Evolutionary conservation across 495 filamentous ascomycete genomes (phyloP), one percentile per base, ranked within the genome.

Genomic region (Evernia prunastri): DNA sequence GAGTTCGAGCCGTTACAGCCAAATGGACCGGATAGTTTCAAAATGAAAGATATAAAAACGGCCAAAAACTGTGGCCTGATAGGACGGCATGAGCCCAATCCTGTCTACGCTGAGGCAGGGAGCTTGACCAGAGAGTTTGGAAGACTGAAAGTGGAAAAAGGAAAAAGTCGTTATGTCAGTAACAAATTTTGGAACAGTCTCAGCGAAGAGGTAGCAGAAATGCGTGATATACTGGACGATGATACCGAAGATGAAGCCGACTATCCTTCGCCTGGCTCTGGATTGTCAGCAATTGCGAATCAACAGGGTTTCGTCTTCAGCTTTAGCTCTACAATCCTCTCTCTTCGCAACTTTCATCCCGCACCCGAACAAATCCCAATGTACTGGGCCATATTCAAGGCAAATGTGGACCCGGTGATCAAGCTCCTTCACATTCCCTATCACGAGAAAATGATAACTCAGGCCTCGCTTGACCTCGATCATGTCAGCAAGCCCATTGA

Each of bases 121-220:
- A 31, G 75, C 67, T 77, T 89, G 23, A 82, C 86, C 53, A 82
- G 84, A 67, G 84, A 89, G 65, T 87, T 95, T 69, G 93, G 93
- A 40, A 80, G 91, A 58, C 72, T 97, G 68, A 88, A 96, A 1
- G 81, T 96, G 56, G 90, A 89, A 64, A 89, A 95, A 68, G 87
- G 87, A 4, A 85, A 84, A 67, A 89, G 69, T 68, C 81, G 90
- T 71, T 97, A 97, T 75, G 87, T 96, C 64, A 92, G 89, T 72
- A 92, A 87, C 74, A 86, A 85, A 20, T 89, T 96, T 59, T 97
- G 92, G 92, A 86, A 88, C n/a, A 90, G 84, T 66, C 78, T 97
- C 53, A 89, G 86, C 58, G 89, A 93, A 64, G 91, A 97, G 83
- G 91, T 93, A 42, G 86, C 89, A 68, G 86, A 88, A 69, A 78